These are phyloP conservation scores for Helotiales sp. DNA, from an alignment of 2,329 filamentous ascomycete genomes.

Conservation along the genomic window DNA sequence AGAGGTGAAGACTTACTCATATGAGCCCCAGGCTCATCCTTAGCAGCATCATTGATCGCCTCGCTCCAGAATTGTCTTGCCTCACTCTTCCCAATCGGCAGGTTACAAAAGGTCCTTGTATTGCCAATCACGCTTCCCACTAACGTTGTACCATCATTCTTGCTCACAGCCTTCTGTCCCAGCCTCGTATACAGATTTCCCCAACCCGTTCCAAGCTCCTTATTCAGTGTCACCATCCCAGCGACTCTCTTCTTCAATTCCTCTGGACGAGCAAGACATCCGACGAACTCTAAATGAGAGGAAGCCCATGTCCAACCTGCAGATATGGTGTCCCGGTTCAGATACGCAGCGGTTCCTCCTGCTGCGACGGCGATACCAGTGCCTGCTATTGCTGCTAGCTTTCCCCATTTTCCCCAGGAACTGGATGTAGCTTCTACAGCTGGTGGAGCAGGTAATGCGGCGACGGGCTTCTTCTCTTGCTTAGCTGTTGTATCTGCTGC, in stretches of 20 bases:
- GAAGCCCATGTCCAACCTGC: slow-evolving; percentile 79
- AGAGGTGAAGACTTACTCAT: slow-evolving; percentile 52
- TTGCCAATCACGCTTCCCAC: slow-evolving; percentile 61
- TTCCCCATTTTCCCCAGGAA: slow-evolving; percentile 78
- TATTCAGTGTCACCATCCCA: slow-evolving; percentile 63
- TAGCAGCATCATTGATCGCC: slow-evolving; percentile 75
- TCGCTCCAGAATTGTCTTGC: slow-evolving; percentile 61
- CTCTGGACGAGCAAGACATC: slow-evolving; percentile 80
- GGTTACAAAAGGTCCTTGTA: slow-evolving; percentile 84
- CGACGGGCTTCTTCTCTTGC: slow-evolving; percentile 37
- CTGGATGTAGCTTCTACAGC: slow-evolving; percentile 42
- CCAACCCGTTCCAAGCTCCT: slow-evolving; percentile 71
- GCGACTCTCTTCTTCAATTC: slow-evolving; percentile 75
- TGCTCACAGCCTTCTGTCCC: slow-evolving; percentile 62
- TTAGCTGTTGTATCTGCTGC: slow-evolving; percentile 32
- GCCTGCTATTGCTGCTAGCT: slow-evolving; percentile 81
- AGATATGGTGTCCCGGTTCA: slow-evolving; percentile 77
- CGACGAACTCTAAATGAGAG: slow-evolving; percentile 91
- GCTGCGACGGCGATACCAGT: slow-evolving; percentile 81
- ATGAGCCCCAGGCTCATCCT: slow-evolving; percentile 80
- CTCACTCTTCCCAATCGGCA: slow-evolving; percentile 57
- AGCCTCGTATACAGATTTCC: slow-evolving; percentile 86
- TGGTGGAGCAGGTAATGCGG: slow-evolving; percentile 40
- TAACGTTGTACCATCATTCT: slow-evolving; percentile 48
- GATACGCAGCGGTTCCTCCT: slow-evolving; percentile 81